Evolutionary conservation across 352 stramenopile genomes (phyloP), one percentile per base, ranked within the genome.

Genomic region (Phytophthora pluvialis): DNA sequence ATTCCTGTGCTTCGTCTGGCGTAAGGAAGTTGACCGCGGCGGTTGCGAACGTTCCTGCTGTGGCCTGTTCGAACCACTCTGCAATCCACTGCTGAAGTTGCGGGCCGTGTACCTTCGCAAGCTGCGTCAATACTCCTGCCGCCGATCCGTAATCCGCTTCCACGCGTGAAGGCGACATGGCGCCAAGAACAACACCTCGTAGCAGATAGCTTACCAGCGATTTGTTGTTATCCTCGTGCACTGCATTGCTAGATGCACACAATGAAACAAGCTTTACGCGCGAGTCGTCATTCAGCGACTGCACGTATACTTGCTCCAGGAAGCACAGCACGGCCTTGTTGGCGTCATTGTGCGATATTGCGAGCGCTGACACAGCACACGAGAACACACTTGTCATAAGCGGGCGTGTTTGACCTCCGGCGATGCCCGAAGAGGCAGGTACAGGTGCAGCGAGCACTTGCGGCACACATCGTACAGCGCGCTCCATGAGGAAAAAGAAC

Each of bases 401-500:
- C 26, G 81, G 64, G 13, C 38, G 40, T 38, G 13, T 45, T 48
- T 49, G 52, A 18, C 33, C 47, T 47, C 31, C n/a, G 32, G 35
- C 16, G 16, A 44, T 25, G 3, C 52, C 43, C 5, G 60, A 63
- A 26, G 61, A 45, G 45, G 3, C 83, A 47, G 53, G 87, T 10
- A 73, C 44, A 5, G 72, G 55, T 43, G 73, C 69, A 8, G 91
- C 72, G 3, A 97, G 70, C 15, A 86, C 73, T 39, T 89, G 80
- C 0, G 94, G 94, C 33, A 97, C 88, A 55, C 86, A 88, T 33
- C 81, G 86, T 9, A 98, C 78, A 45, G 94, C 89, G 18, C 93
- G 85, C 45, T 97, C 90, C 74, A 98, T 94, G 31, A 98, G 73
- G 72, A 93, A 98, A 67, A 99, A 99, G 43, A 98, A 97, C 72